Evolutionary conservation across 352 stramenopile species (phyloP), one percentile per base, ranked within the genome.

Genomic region (Phytophthora palmivora): DNA sequence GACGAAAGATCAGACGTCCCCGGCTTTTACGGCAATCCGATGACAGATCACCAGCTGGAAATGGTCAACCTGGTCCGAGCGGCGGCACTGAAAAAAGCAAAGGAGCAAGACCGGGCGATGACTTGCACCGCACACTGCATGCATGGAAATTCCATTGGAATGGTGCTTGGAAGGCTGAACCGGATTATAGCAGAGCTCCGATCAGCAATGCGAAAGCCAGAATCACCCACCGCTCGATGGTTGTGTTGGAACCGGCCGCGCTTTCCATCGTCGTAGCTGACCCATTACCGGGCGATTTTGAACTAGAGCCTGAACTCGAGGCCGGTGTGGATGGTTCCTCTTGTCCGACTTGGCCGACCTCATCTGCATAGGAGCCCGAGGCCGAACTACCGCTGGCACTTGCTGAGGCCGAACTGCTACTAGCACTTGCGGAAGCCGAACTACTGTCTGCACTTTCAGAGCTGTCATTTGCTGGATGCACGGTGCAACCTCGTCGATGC

Each of bases 141-240:
- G 5, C 36, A n/a, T 28, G 16, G 18, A 51, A 19, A 10, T 15
- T 44, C 43, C 54, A 49, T 43, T n/a, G 34, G 44, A 49, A 56
- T 48, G 37, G 34, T 58, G 44, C 33, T 57, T 33, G 37, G 32
- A 46, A 63, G 18, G 6, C 14, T 19, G 28, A 34, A 28, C 16
- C 22, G 16, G 21, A 52, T 65, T 21, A 70, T 46, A 70, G 24
- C 45, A 70, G 7, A 19, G 51, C 43, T 22, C 58, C 65, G 16
- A 58, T 30, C 30, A 74, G 53, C 46, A 74, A 52, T 19, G 53
- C 58, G 22, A 62, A 24, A 15, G 47, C 30, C 28, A 68, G n/a
- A 24, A 57, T 33, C 7, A 62, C 19, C 65, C 59, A 67, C 42
- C 47, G 37, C 39, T 44, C 21, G 42, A 52, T 46, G 33, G 32